Conservation (phyloP, 768 basidiomycete species). For the Chalciporus chontae region DNA sequence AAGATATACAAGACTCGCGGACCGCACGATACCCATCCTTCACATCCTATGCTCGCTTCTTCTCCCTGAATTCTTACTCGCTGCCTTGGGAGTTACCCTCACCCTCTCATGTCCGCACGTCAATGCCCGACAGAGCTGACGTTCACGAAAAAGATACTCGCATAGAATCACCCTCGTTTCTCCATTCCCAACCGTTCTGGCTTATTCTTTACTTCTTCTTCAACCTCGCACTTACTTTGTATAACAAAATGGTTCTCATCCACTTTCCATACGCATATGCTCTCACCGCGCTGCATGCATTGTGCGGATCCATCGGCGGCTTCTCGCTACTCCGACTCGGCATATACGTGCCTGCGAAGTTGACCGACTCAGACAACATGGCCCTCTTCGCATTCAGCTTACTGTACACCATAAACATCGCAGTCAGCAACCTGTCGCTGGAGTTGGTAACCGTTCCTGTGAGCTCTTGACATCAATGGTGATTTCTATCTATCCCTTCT, state of each 20-base stretch:
- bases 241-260: constrained; percentile 91
- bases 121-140: not conserved
- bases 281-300: constrained; percentile 86
- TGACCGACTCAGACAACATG: constrained; percentile 49
- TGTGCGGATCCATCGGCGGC: constrained; percentile 84
- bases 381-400: constrained; percentile 79
- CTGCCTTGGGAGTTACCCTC: constrained; percentile 20
- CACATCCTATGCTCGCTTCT: not conserved
- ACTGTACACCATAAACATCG: constrained; percentile 92
- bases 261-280: constrained; percentile 96
- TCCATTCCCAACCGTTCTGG: constrained; percentile 48
- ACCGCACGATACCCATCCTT: not conserved
- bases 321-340: constrained; percentile 56
- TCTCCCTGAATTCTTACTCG: constrained; percentile 8
- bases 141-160: constrained; percentile 4
- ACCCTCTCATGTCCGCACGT: constrained; percentile 10
- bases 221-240: constrained; percentile 90
- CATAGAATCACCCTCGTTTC: constrained; percentile 18
- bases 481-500: not conserved
- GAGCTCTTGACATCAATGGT: constrained; percentile 29
- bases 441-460: constrained; percentile 88
- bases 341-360: constrained; percentile 53
- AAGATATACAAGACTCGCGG: not conserved
- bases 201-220: constrained; percentile 81
- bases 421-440: constrained; percentile 88